A percentile compares a stretch with the other conserved stretches of the same genome.
phyloP scores from a whole-genome alignment of 371 early-diverging fungal genomes.

The Syncephalastrum racemosum region DNA sequence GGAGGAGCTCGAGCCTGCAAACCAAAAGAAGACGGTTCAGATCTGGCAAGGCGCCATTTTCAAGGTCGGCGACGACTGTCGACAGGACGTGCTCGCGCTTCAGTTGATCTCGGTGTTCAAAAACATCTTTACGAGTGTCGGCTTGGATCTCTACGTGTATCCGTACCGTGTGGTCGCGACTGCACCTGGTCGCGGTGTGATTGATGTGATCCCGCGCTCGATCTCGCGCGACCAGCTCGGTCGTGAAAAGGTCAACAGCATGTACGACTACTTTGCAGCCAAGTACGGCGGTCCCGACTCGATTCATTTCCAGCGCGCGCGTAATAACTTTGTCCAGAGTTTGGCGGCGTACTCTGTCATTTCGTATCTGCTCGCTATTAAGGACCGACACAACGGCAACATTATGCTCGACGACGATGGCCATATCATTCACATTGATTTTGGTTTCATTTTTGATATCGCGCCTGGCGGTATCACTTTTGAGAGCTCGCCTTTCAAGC shows the following conservation, averaged over 20 bases:
- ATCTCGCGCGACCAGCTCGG: conserved; percentile 99
- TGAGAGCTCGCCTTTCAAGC: conserved; percentile 98
- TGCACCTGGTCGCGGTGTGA: conserved; percentile 97
- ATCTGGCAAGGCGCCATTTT: conserved; percentile 92
- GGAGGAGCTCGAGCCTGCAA: conserved; percentile 10
- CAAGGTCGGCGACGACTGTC: conserved; percentile 99
- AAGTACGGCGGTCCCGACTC: conserved; percentile 94
- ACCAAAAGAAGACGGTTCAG: conserved; percentile 36
- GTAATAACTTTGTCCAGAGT: conserved; percentile 94
- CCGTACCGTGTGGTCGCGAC: conserved; percentile 99
- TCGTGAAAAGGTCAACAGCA: conserved; percentile 96
- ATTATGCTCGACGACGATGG: conserved; percentile 99
- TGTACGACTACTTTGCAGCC: conserved; percentile 94
- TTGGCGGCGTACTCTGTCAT: conserved; percentile 98
- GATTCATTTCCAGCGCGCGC: conserved; percentile 89
- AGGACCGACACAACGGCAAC: conserved; percentile 99
- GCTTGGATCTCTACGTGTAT: conserved; percentile 94
- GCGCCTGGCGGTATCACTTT: conserved; percentile 98
- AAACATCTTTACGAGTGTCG: conserved; percentile 89
- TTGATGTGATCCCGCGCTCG: conserved; percentile 98
- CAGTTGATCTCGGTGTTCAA: conserved; percentile 98
- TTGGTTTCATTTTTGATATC: conserved; percentile 99
- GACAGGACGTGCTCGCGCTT: conserved; percentile 98
- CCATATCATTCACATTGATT: conserved; percentile 98
- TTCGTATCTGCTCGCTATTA: conserved; percentile 95